Percentiles rank a stretch among this genome's conserved stretches.
Conservation (phyloP, 305 asterid species). For the Coffea humblotiana region DNA sequence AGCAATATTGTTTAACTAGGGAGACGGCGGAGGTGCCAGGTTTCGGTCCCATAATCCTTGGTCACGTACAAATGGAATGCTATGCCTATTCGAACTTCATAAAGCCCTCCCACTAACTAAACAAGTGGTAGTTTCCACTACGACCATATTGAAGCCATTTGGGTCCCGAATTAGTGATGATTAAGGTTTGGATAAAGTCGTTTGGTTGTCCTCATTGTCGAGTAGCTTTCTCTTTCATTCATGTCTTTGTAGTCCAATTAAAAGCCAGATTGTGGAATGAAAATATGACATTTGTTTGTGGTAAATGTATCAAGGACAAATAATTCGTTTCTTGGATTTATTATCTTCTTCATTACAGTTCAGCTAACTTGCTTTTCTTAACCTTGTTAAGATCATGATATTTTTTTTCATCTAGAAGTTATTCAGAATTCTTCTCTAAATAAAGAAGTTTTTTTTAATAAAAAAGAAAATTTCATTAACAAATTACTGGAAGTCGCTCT, state of each 20-base stretch:
- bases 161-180: constrained; percentile 56
- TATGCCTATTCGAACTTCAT: constrained; percentile 23
- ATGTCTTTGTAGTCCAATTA: constrained; percentile 3
- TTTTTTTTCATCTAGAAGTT: neutral
- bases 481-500: too few relatives aligned
- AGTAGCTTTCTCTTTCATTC: constrained; percentile 22
- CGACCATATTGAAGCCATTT: constrained; percentile 19
- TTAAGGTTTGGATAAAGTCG: constrained; percentile 53
- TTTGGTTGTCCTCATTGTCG: constrained; percentile 34
- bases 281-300: neutral
- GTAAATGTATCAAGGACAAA: neutral
- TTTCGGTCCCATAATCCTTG: constrained; percentile 54
- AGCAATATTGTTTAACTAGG: constrained; percentile 32
- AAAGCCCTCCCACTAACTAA: constrained; percentile 27
- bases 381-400: neutral
- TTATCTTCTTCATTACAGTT: neutral
- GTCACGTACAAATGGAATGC: constrained; percentile 27
- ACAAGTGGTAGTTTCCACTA: constrained; percentile 54
- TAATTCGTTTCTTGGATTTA: neutral
- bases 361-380: neutral
- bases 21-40: constrained; percentile 74
- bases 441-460: too few relatives aligned
- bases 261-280: neutral
- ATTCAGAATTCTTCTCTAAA: too few relatives aligned
- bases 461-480: too few relatives aligned